Conservation (phyloP, 2,329 filamentous ascomycete species). For the Calonectria montana region DNA sequence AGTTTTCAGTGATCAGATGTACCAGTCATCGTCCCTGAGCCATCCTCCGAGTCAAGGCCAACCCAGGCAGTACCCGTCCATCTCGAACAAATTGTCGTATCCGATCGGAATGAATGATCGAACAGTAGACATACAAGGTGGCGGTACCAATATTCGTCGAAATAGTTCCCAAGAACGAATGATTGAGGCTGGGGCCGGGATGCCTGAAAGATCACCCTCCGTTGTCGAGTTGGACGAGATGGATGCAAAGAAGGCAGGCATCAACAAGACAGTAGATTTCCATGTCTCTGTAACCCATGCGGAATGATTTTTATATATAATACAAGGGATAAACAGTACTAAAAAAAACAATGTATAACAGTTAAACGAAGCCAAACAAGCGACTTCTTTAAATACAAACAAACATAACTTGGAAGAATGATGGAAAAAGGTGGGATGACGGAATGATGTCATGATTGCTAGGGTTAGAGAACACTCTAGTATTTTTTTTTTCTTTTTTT, state of each 20-base stretch:
- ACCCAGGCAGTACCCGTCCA: conserved; percentile 24
- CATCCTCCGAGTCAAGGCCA: conserved; percentile 21
- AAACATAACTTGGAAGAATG: background rate
- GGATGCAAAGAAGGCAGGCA: conserved; percentile 34
- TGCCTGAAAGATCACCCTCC: conserved; percentile 30
- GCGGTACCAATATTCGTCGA: conserved; percentile 16
- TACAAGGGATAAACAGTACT: background rate
- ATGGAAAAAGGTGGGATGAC: background rate
- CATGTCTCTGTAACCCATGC: conserved; percentile 11
- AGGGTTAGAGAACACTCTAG: fast-evolving
- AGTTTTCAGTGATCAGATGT: conserved; percentile 41
- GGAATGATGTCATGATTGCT: background rate
- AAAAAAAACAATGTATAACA: background rate
- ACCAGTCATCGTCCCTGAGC: conserved; percentile 34
- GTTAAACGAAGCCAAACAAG: background rate
- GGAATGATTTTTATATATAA: background rate
- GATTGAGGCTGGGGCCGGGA: conserved; percentile 28
- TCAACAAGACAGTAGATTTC: conserved; percentile 37
- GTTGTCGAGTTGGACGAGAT: conserved; percentile 41
- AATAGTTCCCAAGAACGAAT: conserved; percentile 39
- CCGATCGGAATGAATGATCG: conserved; percentile 37
- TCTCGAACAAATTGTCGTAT: conserved; percentile 24
- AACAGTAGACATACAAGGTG: conserved; percentile 36
- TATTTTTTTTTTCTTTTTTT: background rate
- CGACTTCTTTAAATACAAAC: background rate